Percentiles rank a stretch among this genome's conserved stretches.
phyloP scores from a whole-genome alignment of 257 asterid species.

The Rauvolfia tetraphylla region DNA sequence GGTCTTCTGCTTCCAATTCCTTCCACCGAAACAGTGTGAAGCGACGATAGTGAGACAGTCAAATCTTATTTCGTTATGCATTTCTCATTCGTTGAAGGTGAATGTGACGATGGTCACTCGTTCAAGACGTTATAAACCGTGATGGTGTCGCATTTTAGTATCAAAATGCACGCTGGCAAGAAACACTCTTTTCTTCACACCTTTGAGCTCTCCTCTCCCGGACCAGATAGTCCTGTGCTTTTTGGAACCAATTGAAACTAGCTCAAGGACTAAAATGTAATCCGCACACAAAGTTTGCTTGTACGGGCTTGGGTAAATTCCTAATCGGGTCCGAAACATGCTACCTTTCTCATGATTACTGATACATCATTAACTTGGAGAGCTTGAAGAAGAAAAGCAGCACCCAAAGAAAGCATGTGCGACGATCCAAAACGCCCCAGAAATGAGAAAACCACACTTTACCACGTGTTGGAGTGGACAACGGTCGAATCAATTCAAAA shows the following conservation, averaged over 20 bases:
- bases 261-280: background rate
- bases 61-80: too few relatives aligned
- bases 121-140: too few relatives aligned
- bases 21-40: too few relatives aligned
- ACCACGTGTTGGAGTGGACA: background rate
- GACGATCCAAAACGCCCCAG: background rate
- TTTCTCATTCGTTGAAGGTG: too few relatives aligned
- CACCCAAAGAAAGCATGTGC: background rate
- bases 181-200: too few relatives aligned
- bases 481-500: constrained; percentile 10
- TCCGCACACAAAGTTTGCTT: background rate
- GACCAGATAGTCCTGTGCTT: background rate
- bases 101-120: too few relatives aligned
- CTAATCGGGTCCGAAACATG: background rate
- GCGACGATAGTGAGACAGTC: too few relatives aligned
- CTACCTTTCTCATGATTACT: background rate
- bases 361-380: background rate
- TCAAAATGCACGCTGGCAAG: too few relatives aligned
- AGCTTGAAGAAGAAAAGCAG: constrained; percentile 4
- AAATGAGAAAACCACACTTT: background rate
- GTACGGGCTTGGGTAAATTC: background rate
- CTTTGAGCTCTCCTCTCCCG: too few relatives aligned
- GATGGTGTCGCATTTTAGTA: too few relatives aligned
- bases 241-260: background rate
- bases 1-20: too few relatives aligned